Evolutionary conservation across 176 grass and related monocot species (phyloP), one percentile per base, ranked within the genome.

Genomic region (Poa annua): DNA sequence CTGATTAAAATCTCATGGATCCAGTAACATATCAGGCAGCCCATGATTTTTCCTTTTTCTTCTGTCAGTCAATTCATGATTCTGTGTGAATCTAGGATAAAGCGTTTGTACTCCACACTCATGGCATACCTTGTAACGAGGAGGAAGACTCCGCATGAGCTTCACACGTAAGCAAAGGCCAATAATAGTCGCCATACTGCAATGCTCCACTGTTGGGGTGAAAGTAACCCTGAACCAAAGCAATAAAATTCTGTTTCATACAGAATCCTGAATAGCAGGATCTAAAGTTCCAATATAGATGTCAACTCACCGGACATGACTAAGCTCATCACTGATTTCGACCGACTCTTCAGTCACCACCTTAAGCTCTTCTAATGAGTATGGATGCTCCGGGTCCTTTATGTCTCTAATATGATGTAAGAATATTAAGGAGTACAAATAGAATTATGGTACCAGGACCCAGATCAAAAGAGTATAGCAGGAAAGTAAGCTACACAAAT

Each of bases 381-480:
- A 93, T 55, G 96, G 96, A 81, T 95, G 92, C 80, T 98, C 96
- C 41, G 93, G 93, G 49, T 98, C 96, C 83, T 93, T 93, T 88
- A 98, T 98, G 83, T 98, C 96, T 96, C 96, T 96, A 78, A 98
- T 93, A 88, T 96, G 91, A 88, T 98, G 92, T 98, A 71, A 82
- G 79, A 93, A 83, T 39, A 9, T 76, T 96, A 93, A 98, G 92
- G 75, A 82, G 50, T 36, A 54, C 66, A 89, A 86, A 79, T 50
- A 54, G 48, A 74, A 74, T 74, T 53, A 55, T 25, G 44, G 63
- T 15, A 75, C 6, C 17, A 79, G 7, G 69, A 32, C 55, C 38
- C 24, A 78, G 32, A 66, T 77, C 48, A 16, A 85, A n/a, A 57
- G 34, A 50, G 26, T 22, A 83, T 26, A 80, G 19, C 5, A 70